Conservation (phyloP, 1,284 basidiomycete genomes). For the Volvariella surrecta region DNA sequence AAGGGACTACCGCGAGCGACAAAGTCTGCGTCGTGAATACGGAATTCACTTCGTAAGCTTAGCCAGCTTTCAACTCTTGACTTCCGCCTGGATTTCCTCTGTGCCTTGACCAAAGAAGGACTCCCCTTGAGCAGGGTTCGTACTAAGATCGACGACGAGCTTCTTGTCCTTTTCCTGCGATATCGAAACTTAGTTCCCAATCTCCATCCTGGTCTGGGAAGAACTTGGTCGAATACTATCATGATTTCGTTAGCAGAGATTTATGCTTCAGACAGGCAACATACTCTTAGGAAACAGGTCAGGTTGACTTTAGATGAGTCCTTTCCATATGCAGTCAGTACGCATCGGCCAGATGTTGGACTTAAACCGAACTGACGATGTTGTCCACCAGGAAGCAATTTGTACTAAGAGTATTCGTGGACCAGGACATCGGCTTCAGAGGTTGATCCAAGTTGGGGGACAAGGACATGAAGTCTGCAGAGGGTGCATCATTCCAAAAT, state of each 20-base stretch:
- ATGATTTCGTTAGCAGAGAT: background rate
- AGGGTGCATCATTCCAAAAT: conserved; percentile 36
- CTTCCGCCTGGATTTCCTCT: conserved; percentile 24
- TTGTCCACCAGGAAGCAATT: conserved; percentile 32
- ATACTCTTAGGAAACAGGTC: conserved; percentile 29
- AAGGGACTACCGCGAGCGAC: conserved; percentile 23
- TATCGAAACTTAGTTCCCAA: conserved; percentile 40
- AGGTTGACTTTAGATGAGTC: conserved; percentile 29
- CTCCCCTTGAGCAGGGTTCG: conserved; percentile 21
- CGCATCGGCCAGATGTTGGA: too few relatives aligned
- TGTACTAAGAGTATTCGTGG: conserved; percentile 24
- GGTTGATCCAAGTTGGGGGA: conserved; percentile 16
- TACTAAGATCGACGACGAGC: conserved; percentile 39
- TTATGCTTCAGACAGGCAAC: conserved; percentile 10
- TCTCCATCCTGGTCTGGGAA: conserved; percentile 32
- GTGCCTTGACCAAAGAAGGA: conserved; percentile 33
- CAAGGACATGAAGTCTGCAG: conserved; percentile 21
- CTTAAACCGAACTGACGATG: conserved; percentile 31
- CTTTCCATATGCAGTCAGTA: conserved; percentile 14
- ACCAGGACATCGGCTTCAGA: conserved; percentile 22
- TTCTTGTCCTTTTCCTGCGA: conserved; percentile 39
- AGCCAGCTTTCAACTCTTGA: conserved; percentile 27
- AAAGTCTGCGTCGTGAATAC: conserved; percentile 25
- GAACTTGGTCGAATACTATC: conserved; percentile 32
- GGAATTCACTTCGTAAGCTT: conserved; percentile 29